These are phyloP conservation scores for Claviceps citrina DNA, from an alignment of 2,329 filamentous ascomycete genomes.

Conservation along the genomic window DNA sequence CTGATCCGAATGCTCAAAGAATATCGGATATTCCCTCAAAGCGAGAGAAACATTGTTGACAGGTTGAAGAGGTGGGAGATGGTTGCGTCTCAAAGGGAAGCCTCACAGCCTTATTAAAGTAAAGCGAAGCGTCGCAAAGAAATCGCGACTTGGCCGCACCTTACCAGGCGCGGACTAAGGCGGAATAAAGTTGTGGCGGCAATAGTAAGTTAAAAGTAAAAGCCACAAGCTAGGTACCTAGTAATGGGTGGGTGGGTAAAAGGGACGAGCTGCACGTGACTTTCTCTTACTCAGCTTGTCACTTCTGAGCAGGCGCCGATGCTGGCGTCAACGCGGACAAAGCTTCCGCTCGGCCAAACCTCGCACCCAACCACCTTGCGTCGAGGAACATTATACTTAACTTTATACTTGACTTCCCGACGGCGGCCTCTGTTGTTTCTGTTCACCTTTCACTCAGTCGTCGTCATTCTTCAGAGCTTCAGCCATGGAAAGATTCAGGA, in stretches of 20 bases:
- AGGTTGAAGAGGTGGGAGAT: not conserved
- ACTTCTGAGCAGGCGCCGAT: conserved; percentile 6
- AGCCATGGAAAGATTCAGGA: conserved; percentile 80
- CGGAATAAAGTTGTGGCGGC: conserved; percentile 19
- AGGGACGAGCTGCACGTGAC: too few relatives aligned
- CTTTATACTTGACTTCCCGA: not conserved
- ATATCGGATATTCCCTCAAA: not conserved
- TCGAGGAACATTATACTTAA: not conserved
- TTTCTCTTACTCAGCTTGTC: conserved; percentile 9
- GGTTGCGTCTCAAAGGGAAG: not conserved
- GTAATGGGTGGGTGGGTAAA: too few relatives aligned
- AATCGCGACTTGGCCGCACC: not conserved
- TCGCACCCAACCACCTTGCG: not conserved
- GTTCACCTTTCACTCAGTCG: not conserved
- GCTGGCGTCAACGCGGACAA: conserved; percentile 7
- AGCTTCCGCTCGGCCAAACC: not conserved
- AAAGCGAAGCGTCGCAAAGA: not conserved
- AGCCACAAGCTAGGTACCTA: not conserved
- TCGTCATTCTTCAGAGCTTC: not conserved
- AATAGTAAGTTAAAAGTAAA: too few relatives aligned
- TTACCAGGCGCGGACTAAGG: not conserved
- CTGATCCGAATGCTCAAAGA: not conserved
- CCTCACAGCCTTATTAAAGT: too few relatives aligned
- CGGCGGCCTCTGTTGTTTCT: not conserved
- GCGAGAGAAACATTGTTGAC: not conserved